phyloP scores from a whole-genome alignment of 2,329 filamentous ascomycete species.

The Annulohypoxylon truncatum region DNA sequence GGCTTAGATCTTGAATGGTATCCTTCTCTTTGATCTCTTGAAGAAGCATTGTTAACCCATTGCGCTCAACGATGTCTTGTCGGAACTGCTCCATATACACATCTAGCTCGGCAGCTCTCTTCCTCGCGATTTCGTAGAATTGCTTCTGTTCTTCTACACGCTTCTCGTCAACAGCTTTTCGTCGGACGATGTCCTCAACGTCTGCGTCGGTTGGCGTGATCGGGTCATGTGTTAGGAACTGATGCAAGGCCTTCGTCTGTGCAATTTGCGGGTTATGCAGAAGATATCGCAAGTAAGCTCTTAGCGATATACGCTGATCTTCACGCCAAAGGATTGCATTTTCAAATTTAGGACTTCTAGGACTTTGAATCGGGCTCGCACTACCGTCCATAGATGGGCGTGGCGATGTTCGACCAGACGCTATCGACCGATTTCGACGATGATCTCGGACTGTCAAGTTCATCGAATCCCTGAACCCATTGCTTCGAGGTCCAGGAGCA shows the following conservation, averaged over 20 bases:
- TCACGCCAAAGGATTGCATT: conserved; percentile 80
- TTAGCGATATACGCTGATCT: conserved; percentile 88
- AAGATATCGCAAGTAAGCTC: conserved; percentile 89
- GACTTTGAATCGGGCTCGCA: conserved; percentile 49
- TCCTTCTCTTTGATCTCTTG: conserved; percentile 92
- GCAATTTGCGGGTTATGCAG: conserved; percentile 87
- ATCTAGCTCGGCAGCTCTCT: conserved; percentile 90
- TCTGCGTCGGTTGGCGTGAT: conserved; percentile 85
- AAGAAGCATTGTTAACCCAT: conserved; percentile 92
- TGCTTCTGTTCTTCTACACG: conserved; percentile 91
- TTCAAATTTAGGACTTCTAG: conserved; percentile 50
- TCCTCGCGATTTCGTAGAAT: conserved; percentile 95
- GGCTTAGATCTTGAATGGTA: conserved; percentile 86
- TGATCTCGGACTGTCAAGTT: conserved; percentile 59
- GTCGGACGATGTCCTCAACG: conserved; percentile 78
- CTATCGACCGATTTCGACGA: conserved; percentile 53
- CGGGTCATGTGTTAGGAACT: conserved; percentile 82
- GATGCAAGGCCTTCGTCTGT: conserved; percentile 81
- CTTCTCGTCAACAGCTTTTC: conserved; percentile 86
- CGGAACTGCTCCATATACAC: conserved; percentile 96
- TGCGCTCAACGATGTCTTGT: conserved; percentile 73
- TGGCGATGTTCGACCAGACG: conserved; percentile 50
- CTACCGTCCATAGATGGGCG: conserved; percentile 58
- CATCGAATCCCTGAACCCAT: conserved; percentile 49
- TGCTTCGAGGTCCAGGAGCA: conserved; percentile 46